phyloP scores from a whole-genome alignment of 2,329 filamentous ascomycete species.

The Fusarium avenaceum region DNA sequence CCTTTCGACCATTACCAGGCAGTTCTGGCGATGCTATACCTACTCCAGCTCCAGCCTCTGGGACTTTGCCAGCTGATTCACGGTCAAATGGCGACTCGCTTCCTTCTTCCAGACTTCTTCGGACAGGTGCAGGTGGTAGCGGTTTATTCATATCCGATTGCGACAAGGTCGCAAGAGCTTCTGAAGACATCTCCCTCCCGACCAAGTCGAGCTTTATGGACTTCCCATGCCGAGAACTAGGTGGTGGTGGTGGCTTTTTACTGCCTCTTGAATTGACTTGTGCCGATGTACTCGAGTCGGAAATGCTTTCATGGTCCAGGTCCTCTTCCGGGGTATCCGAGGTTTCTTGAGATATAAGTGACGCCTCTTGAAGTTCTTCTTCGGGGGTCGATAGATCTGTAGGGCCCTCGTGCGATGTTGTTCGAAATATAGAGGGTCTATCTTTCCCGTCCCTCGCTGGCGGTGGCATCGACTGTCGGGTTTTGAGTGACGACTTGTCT shows the following conservation, averaged over 20 bases:
- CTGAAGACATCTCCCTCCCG: conserved; percentile 47
- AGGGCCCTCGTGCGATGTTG: conserved; percentile 33
- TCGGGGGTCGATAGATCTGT: conserved; percentile 21
- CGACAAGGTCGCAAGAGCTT: conserved; percentile 37
- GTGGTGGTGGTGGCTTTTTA: conserved; percentile 78
- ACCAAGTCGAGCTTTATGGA: conserved; percentile 69
- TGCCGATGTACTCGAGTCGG: conserved; percentile 50
- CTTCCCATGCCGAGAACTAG: conserved; percentile 82
- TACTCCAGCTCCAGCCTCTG: conserved; percentile 57
- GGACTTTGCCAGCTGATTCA: conserved; percentile 66
- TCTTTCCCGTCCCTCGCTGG: conserved; percentile 25
- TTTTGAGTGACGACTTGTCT: conserved; percentile 21
- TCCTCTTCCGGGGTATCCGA: conserved; percentile 46
- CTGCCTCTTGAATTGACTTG: conserved; percentile 54
- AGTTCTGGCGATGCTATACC: conserved; percentile 51
- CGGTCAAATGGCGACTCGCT: conserved; percentile 67
- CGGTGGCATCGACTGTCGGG: conserved; percentile 23
- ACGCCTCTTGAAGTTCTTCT: conserved; percentile 39
- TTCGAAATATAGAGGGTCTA: conserved; percentile 34
- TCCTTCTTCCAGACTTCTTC: conserved; percentile 62
- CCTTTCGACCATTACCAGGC: conserved; percentile 56
- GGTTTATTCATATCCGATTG: conserved; percentile 63
- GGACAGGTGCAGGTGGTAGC: conserved; percentile 67
- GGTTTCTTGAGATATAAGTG: conserved; percentile 39
- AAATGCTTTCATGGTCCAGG: conserved; percentile 39